Evolutionary conservation across 768 basidiomycete genomes (phyloP), one percentile per base, ranked within the genome.

Genomic region (Boletus sp.): DNA sequence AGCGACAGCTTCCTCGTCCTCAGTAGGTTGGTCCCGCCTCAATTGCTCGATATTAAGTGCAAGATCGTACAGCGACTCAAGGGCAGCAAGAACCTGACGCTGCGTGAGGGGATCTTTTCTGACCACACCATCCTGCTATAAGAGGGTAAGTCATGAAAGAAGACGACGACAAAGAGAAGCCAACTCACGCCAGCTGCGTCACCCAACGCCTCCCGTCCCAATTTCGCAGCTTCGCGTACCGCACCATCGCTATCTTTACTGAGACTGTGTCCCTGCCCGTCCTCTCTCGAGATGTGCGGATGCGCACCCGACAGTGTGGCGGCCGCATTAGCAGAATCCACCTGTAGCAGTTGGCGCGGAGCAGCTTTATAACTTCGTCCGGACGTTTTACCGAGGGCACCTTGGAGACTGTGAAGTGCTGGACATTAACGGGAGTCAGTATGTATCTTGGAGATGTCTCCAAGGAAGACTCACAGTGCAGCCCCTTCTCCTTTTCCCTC

Each of bases 271-370:
- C 13, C n/a, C 41, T 57, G 65, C 8, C 68, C 71, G 35, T 82
- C 81, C 35, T 81, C 76, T 67, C 81, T 85, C 44, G 82, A 79
- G 37, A 83, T 82, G 46, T 78, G 74, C 7, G 68, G 71, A 47
- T 73, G 82, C 57, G 70, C 76, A 68, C 53, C 80, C 72, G 65
- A 77, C 64, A 58, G 54, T 7, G 64, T 61, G n/a, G 75, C 47
- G 34, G 69, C 63, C 11, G 73, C 63, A 56, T 75, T 72, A 34
- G 72, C 66, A 46, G 83, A 65, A 54, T 91, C 88, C 9, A 98
- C 93, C 69, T 98, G 93, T 5, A 99, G 80, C 25, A 98, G 83
- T 56, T 97, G 96, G 39, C 96, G 83, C 14, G 97, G 97, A n/a
- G 95, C 95, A 30, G 94, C 93, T 64, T 93, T 94, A 67, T 94